These are phyloP conservation scores for Nicotiana tabacum DNA, from an alignment of 257 asterid species.

Conservation along the genomic window DNA sequence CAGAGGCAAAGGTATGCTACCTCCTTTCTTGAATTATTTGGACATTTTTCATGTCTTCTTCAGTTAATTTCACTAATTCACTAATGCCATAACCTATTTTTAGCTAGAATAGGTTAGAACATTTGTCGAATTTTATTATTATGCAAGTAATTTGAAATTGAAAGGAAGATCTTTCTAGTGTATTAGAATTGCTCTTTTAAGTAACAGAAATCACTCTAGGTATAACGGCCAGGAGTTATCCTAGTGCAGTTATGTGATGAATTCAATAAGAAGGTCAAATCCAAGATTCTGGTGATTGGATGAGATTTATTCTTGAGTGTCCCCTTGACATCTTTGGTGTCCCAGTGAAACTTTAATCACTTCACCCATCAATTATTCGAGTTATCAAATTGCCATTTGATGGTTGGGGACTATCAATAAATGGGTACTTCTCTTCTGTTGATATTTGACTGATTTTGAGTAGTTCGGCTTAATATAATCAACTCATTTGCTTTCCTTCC, in stretches of 20 bases:
- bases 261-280: neutral
- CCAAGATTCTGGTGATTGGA: neutral
- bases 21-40: neutral
- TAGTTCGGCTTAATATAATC: neutral
- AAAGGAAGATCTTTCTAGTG: neutral
- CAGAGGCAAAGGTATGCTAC: constrained; percentile 77
- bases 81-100: neutral
- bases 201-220: neutral
- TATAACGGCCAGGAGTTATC: neutral
- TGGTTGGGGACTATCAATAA: neutral
- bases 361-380: neutral
- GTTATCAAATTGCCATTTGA: neutral
- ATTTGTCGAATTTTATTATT: neutral
- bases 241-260: neutral
- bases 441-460: neutral
- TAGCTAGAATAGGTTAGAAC: neutral
- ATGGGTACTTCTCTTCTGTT: neutral
- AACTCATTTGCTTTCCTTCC: neutral
- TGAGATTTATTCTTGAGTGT: neutral
- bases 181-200: neutral
- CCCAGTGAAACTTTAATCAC: neutral
- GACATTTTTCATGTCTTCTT: neutral
- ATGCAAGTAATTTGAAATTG: neutral
- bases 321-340: neutral
- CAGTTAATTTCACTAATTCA: neutral